Conservation (phyloP, 441 rosid genomes). For the Manihot esculenta region DNA sequence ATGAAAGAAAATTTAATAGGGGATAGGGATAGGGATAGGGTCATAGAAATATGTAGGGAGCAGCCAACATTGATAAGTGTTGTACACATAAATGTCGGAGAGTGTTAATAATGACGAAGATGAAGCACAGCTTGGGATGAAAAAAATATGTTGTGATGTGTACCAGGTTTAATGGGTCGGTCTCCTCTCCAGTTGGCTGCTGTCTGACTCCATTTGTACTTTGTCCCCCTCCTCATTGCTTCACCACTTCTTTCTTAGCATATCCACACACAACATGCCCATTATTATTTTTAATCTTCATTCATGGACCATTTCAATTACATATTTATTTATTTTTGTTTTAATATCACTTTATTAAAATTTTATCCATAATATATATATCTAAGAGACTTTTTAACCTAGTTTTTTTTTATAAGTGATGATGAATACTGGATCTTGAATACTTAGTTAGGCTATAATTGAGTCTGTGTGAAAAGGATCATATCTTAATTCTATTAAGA, state of each 20-base stretch:
- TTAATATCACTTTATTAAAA: too few species aligned
- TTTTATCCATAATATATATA: too few species aligned
- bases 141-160: background rate
- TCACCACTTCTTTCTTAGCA: background rate
- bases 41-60: background rate
- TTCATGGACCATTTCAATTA: background rate
- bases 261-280: background rate
- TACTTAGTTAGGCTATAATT: too few species aligned
- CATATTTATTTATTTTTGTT: too few species aligned
- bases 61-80: background rate
- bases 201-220: slow-evolving; percentile 9
- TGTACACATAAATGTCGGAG: slow-evolving; percentile 11
- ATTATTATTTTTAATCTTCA: background rate
- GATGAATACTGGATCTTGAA: too few species aligned
- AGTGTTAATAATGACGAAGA: background rate
- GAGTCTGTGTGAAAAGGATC: too few species aligned
- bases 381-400: too few species aligned
- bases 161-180: slow-evolving; percentile 19
- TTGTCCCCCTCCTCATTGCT: slow-evolving; percentile 10
- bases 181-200: slow-evolving; percentile 18
- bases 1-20: too few species aligned
- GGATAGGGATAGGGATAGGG: too few species aligned
- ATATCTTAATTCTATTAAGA: too few species aligned
- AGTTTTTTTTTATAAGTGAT: too few species aligned
- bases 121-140: background rate